A percentile compares a stretch with the other conserved stretches of the same genome.
Evolutionary conservation across 208 protist species (phyloP).

Genomic region (Leptomonas pyrrhocoris): DNA sequence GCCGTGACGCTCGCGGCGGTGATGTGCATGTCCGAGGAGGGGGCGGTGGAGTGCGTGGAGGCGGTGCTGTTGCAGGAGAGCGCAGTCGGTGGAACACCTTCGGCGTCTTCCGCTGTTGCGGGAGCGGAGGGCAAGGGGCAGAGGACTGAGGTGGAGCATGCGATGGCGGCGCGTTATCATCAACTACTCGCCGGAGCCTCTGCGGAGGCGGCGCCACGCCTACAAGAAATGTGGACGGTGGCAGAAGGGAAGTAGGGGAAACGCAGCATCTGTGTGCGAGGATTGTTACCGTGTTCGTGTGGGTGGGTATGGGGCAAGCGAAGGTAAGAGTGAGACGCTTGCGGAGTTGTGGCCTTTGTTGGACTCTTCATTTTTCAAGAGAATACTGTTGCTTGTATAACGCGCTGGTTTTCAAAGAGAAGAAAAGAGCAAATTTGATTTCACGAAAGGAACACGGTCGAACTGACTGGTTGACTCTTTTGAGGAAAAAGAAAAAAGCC

Average conservation of each 20-base stretch:
- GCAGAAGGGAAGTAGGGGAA: not conserved
- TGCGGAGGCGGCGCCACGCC: not conserved
- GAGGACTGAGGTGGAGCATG: not conserved
- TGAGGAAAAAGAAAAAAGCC: no score
- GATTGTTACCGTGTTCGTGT: not conserved
- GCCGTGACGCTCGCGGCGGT: not conserved
- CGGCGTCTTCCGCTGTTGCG: not conserved
- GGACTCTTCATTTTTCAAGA: no score
- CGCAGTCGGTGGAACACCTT: not conserved
- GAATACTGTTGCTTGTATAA: no score
- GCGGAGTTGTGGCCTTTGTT: no score
- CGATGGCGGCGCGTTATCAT: constrained; percentile 7
- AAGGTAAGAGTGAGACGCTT: no score
- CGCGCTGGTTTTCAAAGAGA: no score
- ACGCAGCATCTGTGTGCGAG: not conserved
- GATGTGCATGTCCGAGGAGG: constrained; percentile 17
- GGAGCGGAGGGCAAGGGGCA: not conserved
- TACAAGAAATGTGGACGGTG: constrained; percentile 18
- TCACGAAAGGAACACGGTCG: no score
- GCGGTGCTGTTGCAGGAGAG: constrained; percentile 21
- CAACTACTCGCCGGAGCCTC: constrained; percentile 12
- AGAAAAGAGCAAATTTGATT: no score
- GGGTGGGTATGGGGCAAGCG: no score
- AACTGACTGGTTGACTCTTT: no score
- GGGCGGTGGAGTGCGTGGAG: constrained; percentile 20